Percentiles rank a stretch among this genome's conserved stretches.
These are phyloP conservation scores for Annulohypoxylon bovei DNA, from an alignment of 495 filamentous ascomycete genomes.

Conservation along the genomic window DNA sequence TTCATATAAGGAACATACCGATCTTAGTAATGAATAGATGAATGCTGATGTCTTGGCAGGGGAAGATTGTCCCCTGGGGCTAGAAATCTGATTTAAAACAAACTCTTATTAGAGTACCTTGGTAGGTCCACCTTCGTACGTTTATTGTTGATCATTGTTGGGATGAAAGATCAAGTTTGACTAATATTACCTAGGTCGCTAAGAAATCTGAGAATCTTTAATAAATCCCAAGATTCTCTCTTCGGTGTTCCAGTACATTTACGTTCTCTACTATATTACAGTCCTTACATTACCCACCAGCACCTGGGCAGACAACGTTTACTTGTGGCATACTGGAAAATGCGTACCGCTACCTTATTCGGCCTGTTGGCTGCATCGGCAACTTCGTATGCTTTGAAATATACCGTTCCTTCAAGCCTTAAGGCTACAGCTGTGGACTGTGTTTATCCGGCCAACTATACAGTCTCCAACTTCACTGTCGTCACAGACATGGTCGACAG, in stretches of 20 bases:
- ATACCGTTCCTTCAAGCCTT: slow-evolving; percentile 17
- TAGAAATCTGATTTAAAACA: slow-evolving; percentile 14
- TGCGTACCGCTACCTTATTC: slow-evolving; percentile 18
- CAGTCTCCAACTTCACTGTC: slow-evolving; percentile 38
- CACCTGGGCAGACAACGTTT: neutral
- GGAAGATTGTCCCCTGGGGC: neutral
- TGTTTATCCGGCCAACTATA: slow-evolving; percentile 38
- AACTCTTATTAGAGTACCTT: neutral
- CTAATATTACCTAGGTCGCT: neutral
- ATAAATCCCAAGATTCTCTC: neutral
- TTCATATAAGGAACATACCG: slow-evolving; percentile 17
- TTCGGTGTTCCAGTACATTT: neutral
- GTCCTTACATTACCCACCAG: neutral
- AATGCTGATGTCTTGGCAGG: slow-evolving; percentile 33
- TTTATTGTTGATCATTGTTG: neutral
- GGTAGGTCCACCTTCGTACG: slow-evolving; percentile 9
- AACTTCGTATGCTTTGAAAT: slow-evolving; percentile 29
- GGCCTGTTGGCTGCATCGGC: slow-evolving; percentile 17
- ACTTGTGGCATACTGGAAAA: neutral
- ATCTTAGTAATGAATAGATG: slow-evolving; percentile 11
- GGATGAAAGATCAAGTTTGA: slow-evolving; percentile 10
- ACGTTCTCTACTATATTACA: neutral
- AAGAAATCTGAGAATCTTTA: neutral
- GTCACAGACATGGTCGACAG: slow-evolving; percentile 28
- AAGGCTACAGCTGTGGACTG: slow-evolving; percentile 22